A percentile compares a stretch with the other conserved stretches of the same genome.
These are phyloP conservation scores for Pseudogymnoascus sp. DNA, from an alignment of 2,329 filamentous ascomycete species.

Conservation along the genomic window DNA sequence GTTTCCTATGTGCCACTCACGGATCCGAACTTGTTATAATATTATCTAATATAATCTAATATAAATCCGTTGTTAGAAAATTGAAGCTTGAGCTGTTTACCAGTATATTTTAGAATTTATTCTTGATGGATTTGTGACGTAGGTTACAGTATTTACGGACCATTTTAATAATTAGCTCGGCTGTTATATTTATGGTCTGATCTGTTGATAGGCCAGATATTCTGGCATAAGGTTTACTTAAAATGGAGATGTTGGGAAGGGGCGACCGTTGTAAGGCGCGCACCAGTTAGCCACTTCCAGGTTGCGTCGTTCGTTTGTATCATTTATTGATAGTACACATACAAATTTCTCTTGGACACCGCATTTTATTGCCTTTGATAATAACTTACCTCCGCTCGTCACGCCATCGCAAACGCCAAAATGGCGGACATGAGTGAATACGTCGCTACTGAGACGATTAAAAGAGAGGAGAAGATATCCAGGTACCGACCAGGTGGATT, in stretches of 20 bases:
- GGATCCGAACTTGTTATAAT: slow-evolving; percentile 38
- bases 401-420: neutral
- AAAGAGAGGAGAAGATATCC: neutral
- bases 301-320: neutral
- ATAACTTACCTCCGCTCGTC: neutral
- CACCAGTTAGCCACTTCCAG: neutral
- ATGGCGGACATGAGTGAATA: neutral
- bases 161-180: neutral
- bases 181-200: neutral
- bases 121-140: neutral
- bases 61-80: neutral
- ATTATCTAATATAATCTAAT: neutral
- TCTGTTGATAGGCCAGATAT: neutral
- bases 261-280: neutral
- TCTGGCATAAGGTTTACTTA: neutral
- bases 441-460: neutral
- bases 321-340: neutral
- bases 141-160: neutral
- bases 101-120: neutral
- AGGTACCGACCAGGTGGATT: slow-evolving; percentile 16
- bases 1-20: slow-evolving; percentile 73
- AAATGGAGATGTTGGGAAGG: neutral
- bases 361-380: neutral
- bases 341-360: neutral
- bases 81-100: neutral